These are phyloP conservation scores for Mycosphaerella sp. DNA, from an alignment of 2,329 filamentous ascomycete genomes.

Conservation along the genomic window DNA sequence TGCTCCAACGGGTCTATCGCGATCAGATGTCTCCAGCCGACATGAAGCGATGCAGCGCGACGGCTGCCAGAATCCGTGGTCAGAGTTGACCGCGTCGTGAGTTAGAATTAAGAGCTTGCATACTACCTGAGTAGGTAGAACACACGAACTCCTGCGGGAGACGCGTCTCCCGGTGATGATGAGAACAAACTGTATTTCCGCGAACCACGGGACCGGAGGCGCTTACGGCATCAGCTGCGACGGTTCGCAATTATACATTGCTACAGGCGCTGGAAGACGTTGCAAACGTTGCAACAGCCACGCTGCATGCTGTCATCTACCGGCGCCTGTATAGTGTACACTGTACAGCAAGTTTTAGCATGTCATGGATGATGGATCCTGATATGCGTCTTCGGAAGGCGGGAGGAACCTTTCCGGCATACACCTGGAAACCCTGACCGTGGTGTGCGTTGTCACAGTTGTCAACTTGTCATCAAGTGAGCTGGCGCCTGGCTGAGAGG, in stretches of 20 bases:
- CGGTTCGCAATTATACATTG: conserved; percentile 9
- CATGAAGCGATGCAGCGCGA: too few species aligned
- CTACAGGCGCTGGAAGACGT: neutral
- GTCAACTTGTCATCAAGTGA: too few species aligned
- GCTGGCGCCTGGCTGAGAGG: too few species aligned
- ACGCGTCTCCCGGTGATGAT: too few species aligned
- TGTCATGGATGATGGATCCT: neutral
- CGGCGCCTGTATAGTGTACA: neutral
- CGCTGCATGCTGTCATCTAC: conserved; percentile 5
- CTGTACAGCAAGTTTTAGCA: neutral
- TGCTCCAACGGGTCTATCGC: neutral
- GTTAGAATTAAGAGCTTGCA: too few species aligned
- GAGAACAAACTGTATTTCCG: neutral
- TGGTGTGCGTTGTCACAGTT: too few species aligned
- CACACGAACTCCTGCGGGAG: too few species aligned
- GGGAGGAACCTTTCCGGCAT: neutral
- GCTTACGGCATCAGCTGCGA: conserved; percentile 1
- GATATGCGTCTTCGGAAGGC: neutral
- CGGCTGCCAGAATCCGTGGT: too few species aligned
- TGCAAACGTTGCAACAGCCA: conserved; percentile 4
- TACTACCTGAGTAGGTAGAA: too few species aligned
- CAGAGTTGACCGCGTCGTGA: too few species aligned
- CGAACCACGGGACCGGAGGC: neutral
- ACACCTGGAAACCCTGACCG: too few species aligned
- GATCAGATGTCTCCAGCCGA: neutral